Evolutionary conservation across 176 grass and related monocot species (phyloP).

Genomic region (Secale cereale): DNA sequence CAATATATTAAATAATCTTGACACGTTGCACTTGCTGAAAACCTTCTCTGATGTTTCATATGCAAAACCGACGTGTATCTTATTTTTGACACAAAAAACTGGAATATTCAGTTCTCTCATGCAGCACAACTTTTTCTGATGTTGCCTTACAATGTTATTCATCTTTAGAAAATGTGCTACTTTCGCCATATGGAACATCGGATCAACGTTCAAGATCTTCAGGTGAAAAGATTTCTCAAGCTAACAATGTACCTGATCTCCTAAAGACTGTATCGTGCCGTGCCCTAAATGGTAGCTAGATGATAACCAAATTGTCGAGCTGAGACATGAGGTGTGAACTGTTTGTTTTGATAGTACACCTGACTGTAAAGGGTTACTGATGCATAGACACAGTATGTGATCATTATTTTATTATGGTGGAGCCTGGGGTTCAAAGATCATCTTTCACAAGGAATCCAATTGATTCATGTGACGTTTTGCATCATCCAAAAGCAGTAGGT

Average conservation of each 20-base stretch:
- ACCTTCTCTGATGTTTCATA: slow-evolving; percentile 23
- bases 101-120: background rate
- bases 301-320: background rate
- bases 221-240: background rate
- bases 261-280: background rate
- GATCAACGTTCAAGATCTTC: background rate
- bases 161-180: background rate
- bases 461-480: slow-evolving; percentile 3
- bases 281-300: background rate
- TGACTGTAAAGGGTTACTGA: background rate
- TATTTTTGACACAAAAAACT: background rate
- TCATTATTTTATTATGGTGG: background rate
- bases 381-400: background rate
- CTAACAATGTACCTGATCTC: background rate
- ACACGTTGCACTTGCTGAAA: background rate
- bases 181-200: slow-evolving; percentile 16
- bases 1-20: slow-evolving; percentile 10
- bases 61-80: background rate
- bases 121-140: background rate
- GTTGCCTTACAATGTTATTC: background rate
- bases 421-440: background rate
- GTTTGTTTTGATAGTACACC: background rate
- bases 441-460: slow-evolving; percentile 23
- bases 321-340: background rate
- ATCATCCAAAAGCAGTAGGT: background rate